phyloP scores from a whole-genome alignment of 129 eudicot species.

The Calendula officinalis region DNA sequence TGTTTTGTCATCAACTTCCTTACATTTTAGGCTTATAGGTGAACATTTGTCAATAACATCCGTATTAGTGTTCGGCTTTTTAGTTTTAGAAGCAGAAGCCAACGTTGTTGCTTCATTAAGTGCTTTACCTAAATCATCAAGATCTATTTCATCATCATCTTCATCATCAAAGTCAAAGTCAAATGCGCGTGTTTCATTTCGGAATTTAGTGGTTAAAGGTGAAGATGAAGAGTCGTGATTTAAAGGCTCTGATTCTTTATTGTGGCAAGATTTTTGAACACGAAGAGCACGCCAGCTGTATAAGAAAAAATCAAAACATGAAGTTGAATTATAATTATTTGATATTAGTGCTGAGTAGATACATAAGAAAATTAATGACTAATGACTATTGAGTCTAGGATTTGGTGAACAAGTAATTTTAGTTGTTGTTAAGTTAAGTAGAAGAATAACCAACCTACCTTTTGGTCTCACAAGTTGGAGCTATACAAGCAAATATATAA shows the following conservation, averaged over 20 bases:
- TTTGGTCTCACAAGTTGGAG: constrained; percentile 47
- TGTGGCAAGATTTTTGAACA: constrained; percentile 50
- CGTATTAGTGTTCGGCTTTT: constrained; percentile 24
- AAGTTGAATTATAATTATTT: not conserved
- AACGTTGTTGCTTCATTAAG: constrained; percentile 63
- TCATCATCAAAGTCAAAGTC: constrained; percentile 48
- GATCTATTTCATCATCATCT: constrained; percentile 58
- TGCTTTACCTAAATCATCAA: constrained; percentile 68
- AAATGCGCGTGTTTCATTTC: constrained; percentile 56
- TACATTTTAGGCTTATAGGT: constrained; percentile 29
- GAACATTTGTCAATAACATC: constrained; percentile 26
- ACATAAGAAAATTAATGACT: constrained; percentile 2
- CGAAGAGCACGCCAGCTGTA: constrained; percentile 87
- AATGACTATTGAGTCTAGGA: not conserved
- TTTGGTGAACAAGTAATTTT: constrained; percentile 5
- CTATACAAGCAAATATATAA: constrained; percentile 65
- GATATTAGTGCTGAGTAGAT: not conserved
- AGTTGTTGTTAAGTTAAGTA: not conserved
- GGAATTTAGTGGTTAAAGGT: constrained; percentile 37
- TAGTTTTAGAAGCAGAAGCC: constrained; percentile 46
- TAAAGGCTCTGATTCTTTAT: constrained; percentile 27
- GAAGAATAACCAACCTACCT: constrained; percentile 13
- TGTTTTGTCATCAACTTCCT: constrained; percentile 34
- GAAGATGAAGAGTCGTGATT: constrained; percentile 28
- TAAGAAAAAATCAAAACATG: constrained; percentile 7